These are phyloP conservation scores for Croton setiger DNA, from an alignment of 441 rosid genomes.

Conservation along the genomic window DNA sequence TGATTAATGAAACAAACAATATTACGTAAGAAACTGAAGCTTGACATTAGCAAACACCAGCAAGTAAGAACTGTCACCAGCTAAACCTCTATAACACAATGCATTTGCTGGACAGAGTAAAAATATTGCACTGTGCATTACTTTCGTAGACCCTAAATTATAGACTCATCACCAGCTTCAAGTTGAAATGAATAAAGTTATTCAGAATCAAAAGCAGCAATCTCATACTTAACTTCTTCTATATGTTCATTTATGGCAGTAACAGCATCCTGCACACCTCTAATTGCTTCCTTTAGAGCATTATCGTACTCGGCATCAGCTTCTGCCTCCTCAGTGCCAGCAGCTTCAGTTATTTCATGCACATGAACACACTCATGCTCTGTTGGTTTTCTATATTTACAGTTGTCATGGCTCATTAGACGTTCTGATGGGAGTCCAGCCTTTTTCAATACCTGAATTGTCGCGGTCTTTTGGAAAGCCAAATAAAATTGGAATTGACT, in stretches of 20 bases:
- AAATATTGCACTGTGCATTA: not conserved
- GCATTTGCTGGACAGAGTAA: not conserved
- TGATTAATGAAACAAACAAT: too few species aligned
- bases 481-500: not conserved
- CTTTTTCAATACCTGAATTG: conserved; percentile 79
- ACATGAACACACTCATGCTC: conserved; percentile 75
- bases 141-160: not conserved
- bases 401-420: conserved; percentile 61
- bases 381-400: conserved; percentile 63
- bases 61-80: too few species aligned
- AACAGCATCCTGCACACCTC: conserved; percentile 84
- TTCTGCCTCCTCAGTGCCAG: conserved; percentile 81
- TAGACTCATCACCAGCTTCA: not conserved
- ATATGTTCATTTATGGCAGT: conserved; percentile 71
- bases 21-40: too few species aligned
- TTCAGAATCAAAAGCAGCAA: conserved; percentile 59
- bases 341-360: conserved; percentile 70
- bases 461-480: conserved; percentile 48
- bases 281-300: conserved; percentile 81
- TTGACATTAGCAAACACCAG: too few species aligned
- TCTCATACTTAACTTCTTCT: conserved; percentile 75
- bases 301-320: conserved; percentile 79
- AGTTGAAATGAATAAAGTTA: conserved; percentile 12
- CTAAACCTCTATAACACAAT: too few species aligned
- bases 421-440: conserved; percentile 82